Percentiles rank a stretch among this genome's conserved stretches.
phyloP scores from a whole-genome alignment of 2,329 filamentous ascomycete genomes.

The Gnomoniopsis smithogilvyi region DNA sequence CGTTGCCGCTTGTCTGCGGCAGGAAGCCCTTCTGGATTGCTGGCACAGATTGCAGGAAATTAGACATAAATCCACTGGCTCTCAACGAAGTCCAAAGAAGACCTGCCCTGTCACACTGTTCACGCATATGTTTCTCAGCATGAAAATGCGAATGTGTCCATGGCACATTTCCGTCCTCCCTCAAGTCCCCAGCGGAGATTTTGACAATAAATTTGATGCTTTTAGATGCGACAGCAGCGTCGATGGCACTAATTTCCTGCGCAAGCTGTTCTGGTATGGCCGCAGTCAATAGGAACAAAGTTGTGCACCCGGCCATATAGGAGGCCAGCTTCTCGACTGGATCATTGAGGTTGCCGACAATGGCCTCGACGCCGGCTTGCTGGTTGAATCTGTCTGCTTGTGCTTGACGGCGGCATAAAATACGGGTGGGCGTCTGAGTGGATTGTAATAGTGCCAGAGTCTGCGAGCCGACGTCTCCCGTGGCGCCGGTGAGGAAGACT shows the following conservation, averaged over 20 bases:
- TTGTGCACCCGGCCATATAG: constrained; percentile 5
- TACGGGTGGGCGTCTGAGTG: neutral
- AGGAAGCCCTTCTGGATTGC: constrained; percentile 2
- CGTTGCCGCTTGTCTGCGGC: constrained; percentile 5
- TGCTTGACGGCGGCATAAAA: constrained; percentile 3
- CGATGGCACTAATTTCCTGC: neutral
- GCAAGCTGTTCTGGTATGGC: neutral
- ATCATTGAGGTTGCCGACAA: constrained; percentile 2
- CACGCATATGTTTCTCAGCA: constrained; percentile 3
- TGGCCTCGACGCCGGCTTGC: neutral
- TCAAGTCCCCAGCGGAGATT: constrained; percentile 1
- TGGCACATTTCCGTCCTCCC: neutral
- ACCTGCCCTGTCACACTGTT: neutral
- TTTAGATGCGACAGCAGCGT: constrained; percentile 1
- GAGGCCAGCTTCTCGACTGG: neutral
- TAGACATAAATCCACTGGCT: constrained; percentile 6
- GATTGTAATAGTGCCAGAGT: neutral
- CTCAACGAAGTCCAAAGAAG: neutral
- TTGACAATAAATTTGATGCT: constrained; percentile 4
- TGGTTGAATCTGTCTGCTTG: constrained; percentile 1
- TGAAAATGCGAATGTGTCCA: neutral
- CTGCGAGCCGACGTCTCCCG: constrained; percentile 1
- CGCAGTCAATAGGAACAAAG: constrained; percentile 1
- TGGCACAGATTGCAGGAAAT: neutral
- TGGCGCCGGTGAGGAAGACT: constrained; percentile 7